These are phyloP conservation scores for Russula compacta DNA, from an alignment of 768 basidiomycete species.

Conservation along the genomic window DNA sequence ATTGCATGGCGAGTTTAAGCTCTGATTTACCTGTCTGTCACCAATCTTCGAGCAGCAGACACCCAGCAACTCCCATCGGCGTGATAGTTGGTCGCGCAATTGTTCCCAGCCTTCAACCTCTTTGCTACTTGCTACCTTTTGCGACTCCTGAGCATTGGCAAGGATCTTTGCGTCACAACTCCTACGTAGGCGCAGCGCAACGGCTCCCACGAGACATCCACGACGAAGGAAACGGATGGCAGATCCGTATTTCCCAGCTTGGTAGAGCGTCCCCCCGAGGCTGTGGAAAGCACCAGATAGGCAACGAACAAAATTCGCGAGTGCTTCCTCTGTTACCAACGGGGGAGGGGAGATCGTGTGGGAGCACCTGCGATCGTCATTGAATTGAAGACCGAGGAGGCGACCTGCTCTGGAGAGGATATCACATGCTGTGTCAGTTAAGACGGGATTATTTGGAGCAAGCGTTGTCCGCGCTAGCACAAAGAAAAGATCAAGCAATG, in stretches of 20 bases:
- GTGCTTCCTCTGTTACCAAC: not conserved
- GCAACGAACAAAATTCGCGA: slow-evolving; percentile 55
- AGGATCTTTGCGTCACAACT: not conserved
- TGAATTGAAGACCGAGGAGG: slow-evolving; percentile 21
- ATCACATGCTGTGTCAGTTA: slow-evolving; percentile 39
- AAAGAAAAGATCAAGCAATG: slow-evolving; percentile 48
- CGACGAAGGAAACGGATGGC: slow-evolving; percentile 60
- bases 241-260: slow-evolving; percentile 48
- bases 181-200: slow-evolving; percentile 25
- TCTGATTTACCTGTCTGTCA: slow-evolving; percentile 53
- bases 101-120: slow-evolving; percentile 41
- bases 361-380: not conserved
- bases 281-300: slow-evolving; percentile 66
- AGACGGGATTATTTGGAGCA: slow-evolving; percentile 33
- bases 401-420: slow-evolving; percentile 37
- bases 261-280: slow-evolving; percentile 60
- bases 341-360: not conserved
- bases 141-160: slow-evolving; percentile 24
- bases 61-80: slow-evolving; percentile 75
- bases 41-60: slow-evolving; percentile 71
- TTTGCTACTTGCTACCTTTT: slow-evolving; percentile 13
- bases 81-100: slow-evolving; percentile 54
- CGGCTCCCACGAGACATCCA: slow-evolving; percentile 52
- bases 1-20: slow-evolving; percentile 6
- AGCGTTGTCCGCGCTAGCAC: slow-evolving; percentile 40